Evolutionary conservation across 2,329 filamentous ascomycete species (phyloP).

Genomic region (Leptographium lundbergii): DNA sequence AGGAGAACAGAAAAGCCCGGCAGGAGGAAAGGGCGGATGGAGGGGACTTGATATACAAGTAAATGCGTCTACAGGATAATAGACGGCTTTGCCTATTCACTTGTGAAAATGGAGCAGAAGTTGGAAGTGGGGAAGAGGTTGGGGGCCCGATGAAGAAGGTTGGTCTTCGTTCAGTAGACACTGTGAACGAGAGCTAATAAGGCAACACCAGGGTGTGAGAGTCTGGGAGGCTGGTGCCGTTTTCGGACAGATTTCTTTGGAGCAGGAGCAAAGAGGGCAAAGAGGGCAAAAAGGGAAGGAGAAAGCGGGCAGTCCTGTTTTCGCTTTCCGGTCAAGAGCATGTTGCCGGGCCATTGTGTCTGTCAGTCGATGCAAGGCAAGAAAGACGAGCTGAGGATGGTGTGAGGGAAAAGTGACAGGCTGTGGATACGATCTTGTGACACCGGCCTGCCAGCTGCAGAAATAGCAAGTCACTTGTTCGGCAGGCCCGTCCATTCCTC

Average conservation of each 20-base stretch:
- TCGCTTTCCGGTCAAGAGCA: background rate
- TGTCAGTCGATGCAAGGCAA: background rate
- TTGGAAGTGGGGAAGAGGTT: background rate
- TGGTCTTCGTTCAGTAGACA: background rate
- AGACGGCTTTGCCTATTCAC: background rate
- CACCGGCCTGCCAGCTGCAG: background rate
- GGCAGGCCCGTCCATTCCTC: background rate
- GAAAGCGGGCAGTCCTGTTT: background rate
- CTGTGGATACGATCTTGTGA: background rate
- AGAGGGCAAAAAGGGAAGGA: background rate
- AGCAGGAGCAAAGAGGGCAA: background rate
- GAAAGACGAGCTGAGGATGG: background rate
- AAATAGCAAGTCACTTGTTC: background rate
- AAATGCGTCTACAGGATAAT: background rate
- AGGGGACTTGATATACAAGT: constrained; percentile 1
- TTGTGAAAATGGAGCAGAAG: background rate
- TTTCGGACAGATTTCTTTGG: background rate
- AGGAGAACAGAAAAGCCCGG: background rate
- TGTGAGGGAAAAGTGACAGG: background rate
- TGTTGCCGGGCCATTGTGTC: background rate
- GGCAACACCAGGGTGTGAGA: background rate
- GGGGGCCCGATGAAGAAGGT: background rate
- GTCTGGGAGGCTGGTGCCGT: background rate
- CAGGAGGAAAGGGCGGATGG: background rate
- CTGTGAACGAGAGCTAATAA: background rate